phyloP scores from a whole-genome alignment of 352 stramenopile genomes.

The Blastocystis sp. region DNA sequence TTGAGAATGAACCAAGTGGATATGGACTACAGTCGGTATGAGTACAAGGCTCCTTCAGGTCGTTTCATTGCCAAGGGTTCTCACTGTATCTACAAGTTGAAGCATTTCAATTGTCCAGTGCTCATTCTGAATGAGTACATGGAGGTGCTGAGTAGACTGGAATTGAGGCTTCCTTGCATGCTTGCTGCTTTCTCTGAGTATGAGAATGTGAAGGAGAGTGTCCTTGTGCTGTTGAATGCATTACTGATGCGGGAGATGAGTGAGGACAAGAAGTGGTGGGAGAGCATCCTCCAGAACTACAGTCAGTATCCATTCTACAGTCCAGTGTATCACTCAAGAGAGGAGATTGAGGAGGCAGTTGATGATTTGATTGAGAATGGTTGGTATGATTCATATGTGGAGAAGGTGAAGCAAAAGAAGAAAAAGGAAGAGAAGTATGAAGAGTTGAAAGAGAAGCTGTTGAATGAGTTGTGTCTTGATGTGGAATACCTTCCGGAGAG shows the following conservation, averaged over 20 bases:
- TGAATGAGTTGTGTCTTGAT: no score
- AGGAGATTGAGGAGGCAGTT: not conserved
- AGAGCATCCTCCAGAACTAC: not conserved
- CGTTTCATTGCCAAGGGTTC: not conserved
- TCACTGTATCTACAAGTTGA: conserved; percentile 5
- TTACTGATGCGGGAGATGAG: not conserved
- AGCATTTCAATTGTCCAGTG: not conserved
- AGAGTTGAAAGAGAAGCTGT: not conserved
- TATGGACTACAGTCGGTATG: not conserved
- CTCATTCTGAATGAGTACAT: not conserved
- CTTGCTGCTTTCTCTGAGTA: not conserved
- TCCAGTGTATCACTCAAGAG: not conserved
- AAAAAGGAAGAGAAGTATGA: not conserved
- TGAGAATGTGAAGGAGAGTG: no score
- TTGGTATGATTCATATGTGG: not conserved
- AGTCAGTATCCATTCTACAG: not conserved
- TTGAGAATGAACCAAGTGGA: not conserved
- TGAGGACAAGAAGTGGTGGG: not conserved
- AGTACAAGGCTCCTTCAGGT: not conserved
- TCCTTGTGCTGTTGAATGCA: not conserved
- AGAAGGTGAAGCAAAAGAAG: not conserved
- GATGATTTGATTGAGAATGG: not conserved
- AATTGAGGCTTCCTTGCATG: not conserved
- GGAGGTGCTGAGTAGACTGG: not conserved
- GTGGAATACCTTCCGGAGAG: no score